Evolutionary conservation across 176 grass and related monocot genomes (phyloP), one percentile per base, ranked within the genome.

Genomic region (Oryza brachyantha): DNA sequence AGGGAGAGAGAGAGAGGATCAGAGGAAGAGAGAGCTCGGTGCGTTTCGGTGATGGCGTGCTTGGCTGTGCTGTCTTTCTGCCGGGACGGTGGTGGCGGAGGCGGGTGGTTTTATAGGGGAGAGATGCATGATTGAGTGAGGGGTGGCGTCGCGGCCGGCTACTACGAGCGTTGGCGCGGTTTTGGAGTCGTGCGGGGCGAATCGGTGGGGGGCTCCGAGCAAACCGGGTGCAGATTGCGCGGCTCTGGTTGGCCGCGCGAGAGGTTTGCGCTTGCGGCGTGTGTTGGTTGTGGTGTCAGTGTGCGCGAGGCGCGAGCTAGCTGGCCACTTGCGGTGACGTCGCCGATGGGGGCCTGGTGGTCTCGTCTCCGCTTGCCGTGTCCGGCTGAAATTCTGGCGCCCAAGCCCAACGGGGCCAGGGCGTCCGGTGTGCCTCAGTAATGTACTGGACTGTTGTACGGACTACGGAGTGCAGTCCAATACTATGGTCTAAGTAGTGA

Each of bases 191-290:
- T 27, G n/a, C 4, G 26, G 21, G 13, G 19, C n/a, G 31, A 78
- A 84, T 29, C 82, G 0, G 82, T 78, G 82, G 82, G 82, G 64
- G 19, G 32, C 14, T 76, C 40, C 82, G 13, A 14, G 17, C 37
- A 88, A 88, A 83, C 86, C 80, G 80, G 68, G 86, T 73, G 80
- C 86, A 66, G 32, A 2, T 2, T 8, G 52, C 21, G 28, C 10
- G 61, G 36, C 5, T 46, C 8, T 36, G 8, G 58, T 41, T 43
- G 68, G 13, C 52, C 52, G 52, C 21, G 52, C 52, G 57, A 55
- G 78, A 71, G 60, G 67, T 58, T 46, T 61, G 48, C 64, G 78
- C 2, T 29, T 35, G 48, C 26, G 31, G 5, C 8, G 31, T 36
- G 27, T 10, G 22, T 14, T 46, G 14, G 13, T 46, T 45, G 42